phyloP scores from a whole-genome alignment of 768 basidiomycete species.

The Glaciozyma martinii region DNA sequence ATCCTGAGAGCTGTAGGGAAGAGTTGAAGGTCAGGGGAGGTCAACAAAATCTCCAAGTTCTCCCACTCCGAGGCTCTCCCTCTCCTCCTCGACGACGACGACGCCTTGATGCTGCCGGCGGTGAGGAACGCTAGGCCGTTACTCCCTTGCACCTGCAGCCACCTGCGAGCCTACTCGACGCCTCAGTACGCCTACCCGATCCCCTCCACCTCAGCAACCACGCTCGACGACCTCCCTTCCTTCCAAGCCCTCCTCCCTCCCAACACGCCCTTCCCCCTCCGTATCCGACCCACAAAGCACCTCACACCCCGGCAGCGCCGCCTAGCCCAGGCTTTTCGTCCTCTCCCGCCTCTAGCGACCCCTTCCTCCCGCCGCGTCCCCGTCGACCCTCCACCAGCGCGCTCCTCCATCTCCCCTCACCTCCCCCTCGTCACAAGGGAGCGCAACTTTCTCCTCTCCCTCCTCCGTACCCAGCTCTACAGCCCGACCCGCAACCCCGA shows the following conservation, averaged over 20 bases:
- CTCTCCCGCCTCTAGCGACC: no score
- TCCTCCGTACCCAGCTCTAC: slow-evolving; percentile 4
- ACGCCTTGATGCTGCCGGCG: neutral
- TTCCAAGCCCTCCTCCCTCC: neutral
- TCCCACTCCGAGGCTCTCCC: neutral
- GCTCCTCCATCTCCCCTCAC: slow-evolving; percentile 14
- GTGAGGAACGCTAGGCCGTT: neutral
- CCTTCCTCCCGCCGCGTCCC: no score
- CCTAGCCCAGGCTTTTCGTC: no score
- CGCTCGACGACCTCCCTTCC: neutral
- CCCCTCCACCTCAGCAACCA: neutral
- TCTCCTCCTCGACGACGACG: no score
- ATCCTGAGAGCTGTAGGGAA: neutral
- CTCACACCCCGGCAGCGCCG: no score
- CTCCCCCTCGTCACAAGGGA: slow-evolving; percentile 25
- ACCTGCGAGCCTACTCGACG: neutral
- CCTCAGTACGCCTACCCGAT: neutral
- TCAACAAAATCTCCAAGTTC: neutral
- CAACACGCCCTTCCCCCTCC: neutral
- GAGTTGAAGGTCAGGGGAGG: neutral
- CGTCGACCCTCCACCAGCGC: neutral
- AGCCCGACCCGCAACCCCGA: neutral
- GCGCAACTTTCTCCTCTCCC: slow-evolving; percentile 12
- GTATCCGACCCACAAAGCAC: neutral
- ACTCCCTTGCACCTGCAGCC: neutral